Evolutionary conservation across 2,329 filamentous ascomycete species (phyloP), one percentile per base, ranked within the genome.

Genomic region (Monosporascus sp.): DNA sequence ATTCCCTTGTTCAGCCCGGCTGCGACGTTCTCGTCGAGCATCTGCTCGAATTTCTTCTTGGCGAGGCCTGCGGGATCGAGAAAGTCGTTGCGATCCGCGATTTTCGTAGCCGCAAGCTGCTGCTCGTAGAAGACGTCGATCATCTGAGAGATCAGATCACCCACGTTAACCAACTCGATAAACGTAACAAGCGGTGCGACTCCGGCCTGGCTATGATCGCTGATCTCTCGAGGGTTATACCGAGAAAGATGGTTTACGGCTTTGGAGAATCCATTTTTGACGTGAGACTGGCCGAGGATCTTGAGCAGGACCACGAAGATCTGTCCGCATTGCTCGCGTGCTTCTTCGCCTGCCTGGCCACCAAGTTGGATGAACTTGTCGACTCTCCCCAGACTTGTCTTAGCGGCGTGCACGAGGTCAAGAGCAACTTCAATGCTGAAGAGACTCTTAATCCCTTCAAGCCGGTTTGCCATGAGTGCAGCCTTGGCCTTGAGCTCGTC

Each of bases 41-140:
- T 96, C 68, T 97, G 92, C 77, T 99, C 94, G 64, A 97, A 99
- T 60, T 90, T 91, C 75, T 97, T 97, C 82, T 99, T 99, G 59
- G 94, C 92, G 63, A 97, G 87, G 35, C 89, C 88, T 0, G 92
- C 90, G 20, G 91, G 88, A 65, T 96, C 91, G 48, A 99, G 78
- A 65, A 99, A 99, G 72, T 99, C 94, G 67, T 96, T 95, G 44
- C 89, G 86, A 67, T 97, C 93, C 1, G 88, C 88, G 51, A 99
- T 85, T 63, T 89, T 89, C 15, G 88, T 83, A 1, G 84, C 82
- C 6, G 91, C 85, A 28, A 99, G 81, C 73, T 99, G 94, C 72
- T 97, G 94, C 68, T 96, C 89, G 72, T 96, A 99, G 68, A 99
- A 99, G 37, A 99, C 91, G 68, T 99, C 94, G 54, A 99, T 85